Conservation (phyloP, 441 rosid genomes). For the Jatropha podagrica region DNA sequence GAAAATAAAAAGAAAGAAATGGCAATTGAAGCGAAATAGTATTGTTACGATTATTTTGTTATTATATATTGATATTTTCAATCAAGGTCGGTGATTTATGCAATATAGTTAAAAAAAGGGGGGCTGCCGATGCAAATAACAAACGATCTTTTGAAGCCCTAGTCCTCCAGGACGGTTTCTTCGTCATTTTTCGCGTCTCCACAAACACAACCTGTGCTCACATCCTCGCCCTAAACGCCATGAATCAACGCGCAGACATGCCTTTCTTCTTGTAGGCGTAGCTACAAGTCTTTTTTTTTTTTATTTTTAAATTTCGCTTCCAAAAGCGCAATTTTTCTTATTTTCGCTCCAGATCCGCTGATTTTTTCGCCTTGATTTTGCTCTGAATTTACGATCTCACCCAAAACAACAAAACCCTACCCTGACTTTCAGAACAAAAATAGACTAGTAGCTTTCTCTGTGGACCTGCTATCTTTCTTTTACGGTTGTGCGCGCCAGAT, state of each 20-base stretch:
- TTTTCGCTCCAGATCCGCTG: constrained; percentile 37
- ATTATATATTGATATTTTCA: no score
- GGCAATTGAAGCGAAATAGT: no score
- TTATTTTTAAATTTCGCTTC: constrained; percentile 10
- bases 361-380: constrained; percentile 27
- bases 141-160: constrained; percentile 40
- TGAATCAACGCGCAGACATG: constrained; percentile 4
- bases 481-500: not conserved
- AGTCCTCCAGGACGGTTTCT: constrained; percentile 15
- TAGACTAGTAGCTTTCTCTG: constrained; percentile 1
- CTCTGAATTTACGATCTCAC: constrained; percentile 31
- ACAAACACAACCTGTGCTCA: not conserved
- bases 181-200: constrained; percentile 23
- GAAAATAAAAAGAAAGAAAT: no score
- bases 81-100: not conserved
- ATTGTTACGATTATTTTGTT: no score
- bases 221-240: not conserved
- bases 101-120: not conserved
- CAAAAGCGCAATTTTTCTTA: constrained; percentile 8
- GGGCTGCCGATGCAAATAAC: constrained; percentile 24
- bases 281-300: constrained; percentile 4
- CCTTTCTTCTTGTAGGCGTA: constrained; percentile 1
- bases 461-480: not conserved
- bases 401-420: constrained; percentile 23
- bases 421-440: constrained; percentile 13